A percentile compares a stretch with the other conserved stretches of the same genome.
Evolutionary conservation across 148 eudicot species (phyloP).

Genomic region (Hydrangea macrophylla): DNA sequence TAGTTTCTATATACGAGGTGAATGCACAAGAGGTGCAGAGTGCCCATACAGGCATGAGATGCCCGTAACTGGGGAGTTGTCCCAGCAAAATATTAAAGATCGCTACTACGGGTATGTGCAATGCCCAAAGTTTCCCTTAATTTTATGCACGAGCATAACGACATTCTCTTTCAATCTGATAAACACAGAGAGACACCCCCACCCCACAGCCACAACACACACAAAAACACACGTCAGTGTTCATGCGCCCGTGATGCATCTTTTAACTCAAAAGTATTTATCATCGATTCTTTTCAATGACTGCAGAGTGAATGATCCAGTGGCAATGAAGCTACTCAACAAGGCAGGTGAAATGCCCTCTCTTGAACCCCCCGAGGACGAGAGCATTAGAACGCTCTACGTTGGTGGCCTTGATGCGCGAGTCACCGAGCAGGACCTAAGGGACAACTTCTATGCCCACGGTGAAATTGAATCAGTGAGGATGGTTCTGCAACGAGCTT

Average conservation of each 20-base stretch:
- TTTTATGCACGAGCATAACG: neutral
- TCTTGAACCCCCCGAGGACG: conserved; percentile 82
- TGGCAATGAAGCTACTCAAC: conserved; percentile 83
- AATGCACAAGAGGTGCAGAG: conserved; percentile 98
- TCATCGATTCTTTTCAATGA: neutral
- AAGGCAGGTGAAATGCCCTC: conserved; percentile 98
- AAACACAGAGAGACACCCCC: neutral
- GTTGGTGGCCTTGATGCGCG: conserved; percentile 90
- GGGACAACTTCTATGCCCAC: conserved; percentile 84
- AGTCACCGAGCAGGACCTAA: conserved; percentile 80
- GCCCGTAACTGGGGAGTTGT: conserved; percentile 91
- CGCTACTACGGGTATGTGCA: conserved; percentile 89
- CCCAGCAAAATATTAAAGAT: conserved; percentile 96
- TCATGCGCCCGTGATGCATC: neutral
- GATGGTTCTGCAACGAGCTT: conserved; percentile 84
- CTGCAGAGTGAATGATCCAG: conserved; percentile 91
- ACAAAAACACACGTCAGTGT: neutral
- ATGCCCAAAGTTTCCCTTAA: neutral
- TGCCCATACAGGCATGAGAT: conserved; percentile 98
- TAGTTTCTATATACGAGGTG: conserved; percentile 87
- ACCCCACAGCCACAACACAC: neutral
- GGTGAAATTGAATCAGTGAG: conserved; percentile 96
- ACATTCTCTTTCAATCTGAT: neutral
- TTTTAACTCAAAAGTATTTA: neutral
- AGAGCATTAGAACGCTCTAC: conserved; percentile 85